Evolutionary conservation across 2,329 filamentous ascomycete genomes (phyloP), one percentile per base, ranked within the genome.

Genomic region (Alternaria arborescens): DNA sequence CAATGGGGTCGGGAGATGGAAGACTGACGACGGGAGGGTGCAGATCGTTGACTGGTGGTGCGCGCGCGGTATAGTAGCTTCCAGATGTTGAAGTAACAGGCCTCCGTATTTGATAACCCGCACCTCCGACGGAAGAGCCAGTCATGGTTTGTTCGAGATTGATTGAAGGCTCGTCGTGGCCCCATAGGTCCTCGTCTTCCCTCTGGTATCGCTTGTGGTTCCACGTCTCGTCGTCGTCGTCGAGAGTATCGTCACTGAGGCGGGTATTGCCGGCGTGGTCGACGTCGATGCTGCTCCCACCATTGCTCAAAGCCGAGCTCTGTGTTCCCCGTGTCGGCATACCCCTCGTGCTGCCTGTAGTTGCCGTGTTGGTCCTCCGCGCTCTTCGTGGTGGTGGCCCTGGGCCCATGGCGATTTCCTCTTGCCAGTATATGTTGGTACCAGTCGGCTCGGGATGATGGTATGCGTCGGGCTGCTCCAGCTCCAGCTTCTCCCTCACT

Each of bases 141-240:
- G 66, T 71, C 10, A 66, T 58, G 41, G 67, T 70, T 28, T 67
- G 62, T 16, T 71, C 63, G 67, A 82, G 72, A 47, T 82, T 64
- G 4, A 64, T 57, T 1, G 69, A 48, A 5, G 66, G 61, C 10
- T 85, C 79, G 70, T 89, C 87, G 64, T 86, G 78, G 18, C 92
- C 92, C 91, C 92, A 96, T 6, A 97, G 83, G 66, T 91, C 89
- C 79, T 97, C 94, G 67, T 97, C 93, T 75, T 95, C 92, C 55
- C 93, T 85, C 77, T 97, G 92, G 76, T 96, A 94, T 62, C 90
- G 87, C 77, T 88, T 89, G 70, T 85, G 85, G 72, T 95, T 94
- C 91, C 91, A 93, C 48, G 46, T 60, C 41, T 89, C 89, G 57
- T 78, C 79, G 60, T 75, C 68, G 30, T 75, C 69, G 28, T 74